phyloP scores from a whole-genome alignment of 2,329 filamentous ascomycete species.

The Nannizziopsis barbatae region DNA sequence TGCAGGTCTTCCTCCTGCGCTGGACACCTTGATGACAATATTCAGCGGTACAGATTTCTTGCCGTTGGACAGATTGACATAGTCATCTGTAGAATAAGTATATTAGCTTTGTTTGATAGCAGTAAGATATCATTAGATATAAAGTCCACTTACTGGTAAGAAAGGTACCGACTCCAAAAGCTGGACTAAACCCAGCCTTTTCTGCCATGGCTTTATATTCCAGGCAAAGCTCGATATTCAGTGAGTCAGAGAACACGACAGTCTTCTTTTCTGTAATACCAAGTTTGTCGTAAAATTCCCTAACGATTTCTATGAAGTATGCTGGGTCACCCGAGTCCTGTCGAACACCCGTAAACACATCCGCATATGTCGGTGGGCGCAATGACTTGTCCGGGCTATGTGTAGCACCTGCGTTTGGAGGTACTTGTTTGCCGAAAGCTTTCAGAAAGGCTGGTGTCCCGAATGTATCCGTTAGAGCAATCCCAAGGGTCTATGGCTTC shows the following conservation, averaged over 20 bases:
- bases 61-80: slow-evolving; percentile 56
- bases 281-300: slow-evolving; percentile 65
- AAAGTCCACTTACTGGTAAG: slow-evolving; percentile 55
- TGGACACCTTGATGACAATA: slow-evolving; percentile 94
- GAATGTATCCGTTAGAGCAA: slow-evolving; percentile 93
- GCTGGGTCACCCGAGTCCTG: slow-evolving; percentile 84
- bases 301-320: slow-evolving; percentile 66
- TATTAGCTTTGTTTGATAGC: not conserved
- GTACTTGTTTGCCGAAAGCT: slow-evolving; percentile 63
- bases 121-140: not conserved
- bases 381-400: slow-evolving; percentile 31
- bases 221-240: slow-evolving; percentile 82
- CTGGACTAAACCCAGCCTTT: slow-evolving; percentile 65
- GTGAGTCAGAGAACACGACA: slow-evolving; percentile 89
- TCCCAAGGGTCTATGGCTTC: slow-evolving; percentile 52
- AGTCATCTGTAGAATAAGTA: slow-evolving; percentile 53
- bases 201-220: slow-evolving; percentile 82
- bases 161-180: slow-evolving; percentile 91
- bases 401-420: slow-evolving; percentile 33
- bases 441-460: slow-evolving; percentile 81
- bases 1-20: slow-evolving; percentile 66
- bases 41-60: slow-evolving; percentile 85
- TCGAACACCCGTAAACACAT: slow-evolving; percentile 71
- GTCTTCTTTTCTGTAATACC: slow-evolving; percentile 71
- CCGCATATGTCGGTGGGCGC: slow-evolving; percentile 52